A percentile compares a stretch with the other conserved stretches of the same genome.
Evolutionary conservation across 106 monocot species (phyloP).

Genomic region (Allium cepa): DNA sequence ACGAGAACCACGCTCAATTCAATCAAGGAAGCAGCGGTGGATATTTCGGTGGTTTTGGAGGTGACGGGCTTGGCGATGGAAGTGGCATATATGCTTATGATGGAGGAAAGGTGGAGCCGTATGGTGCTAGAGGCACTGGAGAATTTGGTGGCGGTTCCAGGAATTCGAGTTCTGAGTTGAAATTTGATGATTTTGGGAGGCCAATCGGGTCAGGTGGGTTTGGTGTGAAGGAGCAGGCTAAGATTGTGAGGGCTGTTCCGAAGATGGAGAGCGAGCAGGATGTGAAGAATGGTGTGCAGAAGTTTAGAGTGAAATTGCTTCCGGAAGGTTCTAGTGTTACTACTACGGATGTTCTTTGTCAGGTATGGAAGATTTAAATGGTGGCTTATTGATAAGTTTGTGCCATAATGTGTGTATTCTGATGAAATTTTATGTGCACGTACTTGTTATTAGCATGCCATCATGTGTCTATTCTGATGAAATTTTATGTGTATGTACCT

Average conservation of each 20-base stretch:
- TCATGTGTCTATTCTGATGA: no score
- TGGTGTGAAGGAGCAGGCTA: conserved; percentile 3
- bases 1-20: conserved; percentile 16
- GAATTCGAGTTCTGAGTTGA: conserved; percentile 1
- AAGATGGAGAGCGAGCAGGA: conserved; percentile 43
- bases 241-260: conserved; percentile 58
- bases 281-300: conserved; percentile 50
- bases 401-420: no score
- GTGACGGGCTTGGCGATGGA: conserved; percentile 48
- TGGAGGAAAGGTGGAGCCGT: conserved; percentile 59
- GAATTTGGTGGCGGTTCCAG: conserved; percentile 6
- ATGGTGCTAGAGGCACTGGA: conserved; percentile 49
- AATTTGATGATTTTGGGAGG: conserved; percentile 66
- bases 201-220: conserved; percentile 24
- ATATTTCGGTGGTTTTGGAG: not conserved
- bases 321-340: conserved; percentile 54
- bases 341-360: conserved; percentile 79
- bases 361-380: conserved; percentile 31
- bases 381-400: no score
- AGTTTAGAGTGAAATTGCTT: conserved; percentile 60
- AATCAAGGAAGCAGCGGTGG: conserved; percentile 16
- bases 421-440: no score
- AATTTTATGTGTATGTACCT: no score
- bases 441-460: no score
- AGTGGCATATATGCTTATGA: conserved; percentile 50